phyloP scores from a whole-genome alignment of 2,329 filamentous ascomycete genomes.

The Aspergillus alliaceus region DNA sequence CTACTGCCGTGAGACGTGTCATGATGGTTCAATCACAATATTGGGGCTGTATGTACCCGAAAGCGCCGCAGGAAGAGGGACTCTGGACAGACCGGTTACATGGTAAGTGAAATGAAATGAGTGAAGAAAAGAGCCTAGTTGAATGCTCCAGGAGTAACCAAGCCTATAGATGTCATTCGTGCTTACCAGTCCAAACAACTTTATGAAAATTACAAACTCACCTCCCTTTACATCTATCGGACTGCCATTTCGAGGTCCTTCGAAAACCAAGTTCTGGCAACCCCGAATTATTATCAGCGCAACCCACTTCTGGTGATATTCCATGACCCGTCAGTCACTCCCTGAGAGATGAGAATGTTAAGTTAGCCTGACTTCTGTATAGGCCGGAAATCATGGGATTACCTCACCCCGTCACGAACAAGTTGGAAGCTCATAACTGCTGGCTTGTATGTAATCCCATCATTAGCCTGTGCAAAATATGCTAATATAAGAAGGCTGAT shows the following conservation, averaged over 20 bases:
- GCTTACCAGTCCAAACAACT: conserved; percentile 72
- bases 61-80: conserved; percentile 36
- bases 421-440: conserved; percentile 77
- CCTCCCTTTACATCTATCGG: conserved; percentile 75
- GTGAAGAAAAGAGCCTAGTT: background rate
- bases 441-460: conserved; percentile 68
- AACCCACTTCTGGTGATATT: conserved; percentile 79
- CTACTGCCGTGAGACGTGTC: conserved; percentile 59
- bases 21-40: conserved; percentile 63
- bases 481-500: conserved; percentile 66
- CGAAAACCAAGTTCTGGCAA: conserved; percentile 82
- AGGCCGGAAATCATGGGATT: conserved; percentile 71
- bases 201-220: conserved; percentile 73
- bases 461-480: conserved; percentile 14
- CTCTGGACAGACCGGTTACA: conserved; percentile 61
- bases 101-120: conserved; percentile 41
- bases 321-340: conserved; percentile 73
- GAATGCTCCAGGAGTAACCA: background rate
- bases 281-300: conserved; percentile 63
- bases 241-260: conserved; percentile 73
- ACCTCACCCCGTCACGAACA: conserved; percentile 68
- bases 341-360: background rate
- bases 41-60: conserved; percentile 86
- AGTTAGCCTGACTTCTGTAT: conserved; percentile 14
- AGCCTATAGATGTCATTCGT: conserved; percentile 67